phyloP scores from a whole-genome alignment of 2,329 filamentous ascomycete species.

The Alternaria solani region DNA sequence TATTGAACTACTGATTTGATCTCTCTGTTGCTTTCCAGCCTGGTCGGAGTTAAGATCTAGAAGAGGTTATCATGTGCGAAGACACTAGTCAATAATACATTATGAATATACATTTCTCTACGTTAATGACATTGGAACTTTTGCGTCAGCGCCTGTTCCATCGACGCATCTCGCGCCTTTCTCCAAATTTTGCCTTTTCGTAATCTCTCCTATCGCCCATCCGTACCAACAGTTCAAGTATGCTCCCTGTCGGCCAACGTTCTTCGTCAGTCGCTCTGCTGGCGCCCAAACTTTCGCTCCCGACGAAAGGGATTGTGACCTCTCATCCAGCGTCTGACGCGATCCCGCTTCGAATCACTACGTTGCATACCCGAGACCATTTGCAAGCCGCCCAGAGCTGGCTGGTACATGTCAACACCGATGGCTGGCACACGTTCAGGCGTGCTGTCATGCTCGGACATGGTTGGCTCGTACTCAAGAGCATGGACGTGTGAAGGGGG shows the following conservation, averaged over 20 bases:
- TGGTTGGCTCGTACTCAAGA: not conserved
- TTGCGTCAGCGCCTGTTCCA: not conserved
- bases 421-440: constrained; percentile 6
- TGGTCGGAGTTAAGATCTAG: no score
- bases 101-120: no score
- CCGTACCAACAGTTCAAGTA: not conserved
- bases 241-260: not conserved
- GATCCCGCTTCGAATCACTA: constrained; percentile 5
- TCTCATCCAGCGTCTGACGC: constrained; percentile 9
- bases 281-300: not conserved
- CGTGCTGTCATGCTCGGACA: not conserved
- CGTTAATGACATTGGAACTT: not conserved
- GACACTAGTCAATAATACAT: not conserved
- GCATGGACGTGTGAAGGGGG: not conserved
- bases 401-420: constrained; percentile 14
- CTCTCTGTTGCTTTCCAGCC: not conserved
- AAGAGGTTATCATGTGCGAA: not conserved
- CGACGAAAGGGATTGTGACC: constrained; percentile 2
- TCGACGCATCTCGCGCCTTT: not conserved
- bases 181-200: not conserved
- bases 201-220: not conserved
- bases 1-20: no score
- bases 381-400: constrained; percentile 16
- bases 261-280: not conserved
- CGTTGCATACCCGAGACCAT: not conserved